Evolutionary conservation across 2,329 filamentous ascomycete genomes (phyloP).

Genomic region (Emmonsia crescens): DNA sequence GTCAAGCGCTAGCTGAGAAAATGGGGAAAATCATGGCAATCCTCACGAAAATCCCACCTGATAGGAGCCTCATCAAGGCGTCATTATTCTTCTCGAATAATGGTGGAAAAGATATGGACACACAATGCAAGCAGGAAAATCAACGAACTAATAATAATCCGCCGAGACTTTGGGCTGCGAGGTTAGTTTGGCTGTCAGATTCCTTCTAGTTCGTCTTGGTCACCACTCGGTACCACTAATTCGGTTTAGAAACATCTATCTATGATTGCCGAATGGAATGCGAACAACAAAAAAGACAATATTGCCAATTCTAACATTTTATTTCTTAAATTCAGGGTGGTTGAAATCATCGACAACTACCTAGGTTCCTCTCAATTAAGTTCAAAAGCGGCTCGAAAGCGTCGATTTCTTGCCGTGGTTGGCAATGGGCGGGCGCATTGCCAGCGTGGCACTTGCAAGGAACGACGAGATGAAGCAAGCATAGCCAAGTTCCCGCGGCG

Average conservation of each 20-base stretch:
- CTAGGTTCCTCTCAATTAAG: background rate
- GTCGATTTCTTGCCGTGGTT: background rate
- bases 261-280: background rate
- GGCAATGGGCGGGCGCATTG: background rate
- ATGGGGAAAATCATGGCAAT: background rate
- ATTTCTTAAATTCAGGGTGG: background rate
- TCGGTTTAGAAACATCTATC: background rate
- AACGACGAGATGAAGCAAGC: background rate
- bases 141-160: background rate
- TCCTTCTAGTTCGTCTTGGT: background rate
- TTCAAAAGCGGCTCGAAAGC: background rate
- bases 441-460: constrained; percentile 4
- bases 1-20: background rate
- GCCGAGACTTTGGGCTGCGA: background rate
- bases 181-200: background rate
- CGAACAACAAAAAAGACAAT: background rate
- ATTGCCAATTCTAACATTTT: background rate
- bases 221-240: background rate
- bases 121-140: background rate
- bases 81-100: background rate
- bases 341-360: background rate
- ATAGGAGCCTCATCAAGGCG: background rate
- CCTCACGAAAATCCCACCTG: background rate
- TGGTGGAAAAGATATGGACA: background rate
- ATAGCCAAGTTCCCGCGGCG: background rate